phyloP scores from a whole-genome alignment of 106 monocot genomes.

The Dioscorea alata region DNA sequence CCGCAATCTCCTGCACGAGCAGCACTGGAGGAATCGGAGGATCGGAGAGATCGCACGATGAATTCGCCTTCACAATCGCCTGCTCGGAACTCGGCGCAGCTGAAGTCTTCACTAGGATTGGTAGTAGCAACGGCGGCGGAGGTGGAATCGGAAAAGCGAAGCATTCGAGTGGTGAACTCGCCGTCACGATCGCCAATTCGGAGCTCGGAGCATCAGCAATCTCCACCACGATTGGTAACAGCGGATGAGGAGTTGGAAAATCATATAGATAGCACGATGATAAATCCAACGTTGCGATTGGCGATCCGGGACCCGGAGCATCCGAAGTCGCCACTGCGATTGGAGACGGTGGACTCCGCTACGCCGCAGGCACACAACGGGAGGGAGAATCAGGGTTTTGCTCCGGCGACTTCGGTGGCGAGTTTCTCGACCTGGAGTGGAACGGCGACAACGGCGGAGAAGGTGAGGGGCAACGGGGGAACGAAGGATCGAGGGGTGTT shows the following conservation, averaged over 20 bases:
- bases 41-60: too few relatives aligned
- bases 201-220: background rate
- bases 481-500: conserved; percentile 12
- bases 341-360: background rate
- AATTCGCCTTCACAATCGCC: too few relatives aligned
- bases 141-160: too few relatives aligned
- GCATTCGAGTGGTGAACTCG: background rate
- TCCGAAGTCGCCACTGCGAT: background rate
- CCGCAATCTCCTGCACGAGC: too few relatives aligned
- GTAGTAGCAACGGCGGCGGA: too few relatives aligned
- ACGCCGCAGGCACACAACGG: background rate
- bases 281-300: background rate
- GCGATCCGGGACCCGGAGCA: conserved; percentile 2
- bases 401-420: background rate
- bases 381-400: background rate
- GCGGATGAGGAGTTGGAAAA: too few relatives aligned
- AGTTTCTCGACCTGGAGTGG: background rate
- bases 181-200: background rate
- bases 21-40: too few relatives aligned
- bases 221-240: background rate
- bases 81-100: too few relatives aligned
- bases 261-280: background rate
- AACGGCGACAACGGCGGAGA: background rate
- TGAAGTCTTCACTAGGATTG: too few relatives aligned
- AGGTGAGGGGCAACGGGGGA: background rate